Conservation (phyloP, 768 basidiomycete genomes). For the Guyanaporus albipodus region DNA sequence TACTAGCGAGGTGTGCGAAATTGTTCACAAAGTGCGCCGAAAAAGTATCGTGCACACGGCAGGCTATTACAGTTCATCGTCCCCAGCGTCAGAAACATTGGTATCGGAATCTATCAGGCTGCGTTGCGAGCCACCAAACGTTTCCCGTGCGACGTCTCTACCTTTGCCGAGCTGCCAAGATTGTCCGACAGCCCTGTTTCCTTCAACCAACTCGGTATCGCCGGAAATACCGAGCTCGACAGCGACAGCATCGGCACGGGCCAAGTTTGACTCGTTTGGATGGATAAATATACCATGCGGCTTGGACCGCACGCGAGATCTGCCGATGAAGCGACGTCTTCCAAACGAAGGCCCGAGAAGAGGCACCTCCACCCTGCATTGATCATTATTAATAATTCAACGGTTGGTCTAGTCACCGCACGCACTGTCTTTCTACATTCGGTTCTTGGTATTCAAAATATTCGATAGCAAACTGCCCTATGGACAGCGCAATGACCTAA, state of each 20-base stretch:
- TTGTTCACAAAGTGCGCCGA: neutral
- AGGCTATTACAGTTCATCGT: conserved; percentile 6
- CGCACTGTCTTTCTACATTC: conserved; percentile 20
- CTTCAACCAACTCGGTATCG: conserved; percentile 46
- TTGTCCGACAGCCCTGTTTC: conserved; percentile 35
- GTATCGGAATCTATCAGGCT: conserved; percentile 2
- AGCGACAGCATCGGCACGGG: conserved; percentile 62
- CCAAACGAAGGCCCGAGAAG: conserved; percentile 16
- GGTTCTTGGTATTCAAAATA: conserved; percentile 23
- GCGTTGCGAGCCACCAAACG: conserved; percentile 31
- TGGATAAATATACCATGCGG: conserved; percentile 61
- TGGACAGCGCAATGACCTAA: conserved; percentile 54
- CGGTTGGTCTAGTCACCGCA: neutral
- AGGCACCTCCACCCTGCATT: conserved; percentile 21
- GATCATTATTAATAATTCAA: neutral
- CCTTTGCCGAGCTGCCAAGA: conserved; percentile 53
- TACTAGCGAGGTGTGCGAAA: too few relatives aligned
- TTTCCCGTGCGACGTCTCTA: conserved; percentile 44
- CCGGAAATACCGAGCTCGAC: conserved; percentile 48
- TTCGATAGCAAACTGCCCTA: conserved; percentile 56
- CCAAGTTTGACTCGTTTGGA: conserved; percentile 57
- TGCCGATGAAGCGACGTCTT: conserved; percentile 6
- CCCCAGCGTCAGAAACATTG: conserved; percentile 8
- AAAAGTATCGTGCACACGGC: neutral
- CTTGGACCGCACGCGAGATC: conserved; percentile 49